Evolutionary conservation across 140 eudicot genomes (phyloP).

Genomic region (Oenanthe javanica): DNA sequence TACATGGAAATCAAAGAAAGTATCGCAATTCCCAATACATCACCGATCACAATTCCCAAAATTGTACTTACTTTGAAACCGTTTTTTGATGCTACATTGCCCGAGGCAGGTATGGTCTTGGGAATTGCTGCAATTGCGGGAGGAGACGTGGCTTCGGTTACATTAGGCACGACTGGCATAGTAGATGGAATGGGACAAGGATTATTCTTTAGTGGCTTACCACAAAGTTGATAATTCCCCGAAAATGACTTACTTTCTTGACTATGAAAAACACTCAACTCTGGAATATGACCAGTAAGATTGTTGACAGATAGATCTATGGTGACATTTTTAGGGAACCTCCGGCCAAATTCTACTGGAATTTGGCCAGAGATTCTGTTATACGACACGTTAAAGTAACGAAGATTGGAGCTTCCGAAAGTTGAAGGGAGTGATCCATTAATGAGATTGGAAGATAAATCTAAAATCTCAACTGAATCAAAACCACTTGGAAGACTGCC

Average conservation of each 20-base stretch:
- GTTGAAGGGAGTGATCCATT: constrained; percentile 59
- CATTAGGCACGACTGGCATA: constrained; percentile 34
- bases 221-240: constrained; percentile 70
- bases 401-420: constrained; percentile 47
- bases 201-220: constrained; percentile 42
- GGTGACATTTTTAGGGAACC: constrained; percentile 50
- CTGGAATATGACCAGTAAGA: constrained; percentile 70
- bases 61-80: constrained; percentile 49
- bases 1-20: constrained; percentile 38
- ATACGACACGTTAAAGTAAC: constrained; percentile 55
- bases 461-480: constrained; percentile 34
- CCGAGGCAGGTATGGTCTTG: background rate
- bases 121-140: constrained; percentile 18
- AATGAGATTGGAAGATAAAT: constrained; percentile 69
- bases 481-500: constrained; percentile 65
- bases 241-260: constrained; percentile 44
- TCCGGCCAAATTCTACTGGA: constrained; percentile 44
- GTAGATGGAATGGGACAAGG: constrained; percentile 58
- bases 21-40: constrained; percentile 49
- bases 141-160: constrained; percentile 26
- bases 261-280: constrained; percentile 37
- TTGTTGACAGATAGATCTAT: constrained; percentile 76
- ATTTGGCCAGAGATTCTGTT: constrained; percentile 71
- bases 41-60: constrained; percentile 59
- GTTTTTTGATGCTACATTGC: constrained; percentile 12